phyloP scores from a whole-genome alignment of 768 basidiomycete species.

The Amanita muscaria region DNA sequence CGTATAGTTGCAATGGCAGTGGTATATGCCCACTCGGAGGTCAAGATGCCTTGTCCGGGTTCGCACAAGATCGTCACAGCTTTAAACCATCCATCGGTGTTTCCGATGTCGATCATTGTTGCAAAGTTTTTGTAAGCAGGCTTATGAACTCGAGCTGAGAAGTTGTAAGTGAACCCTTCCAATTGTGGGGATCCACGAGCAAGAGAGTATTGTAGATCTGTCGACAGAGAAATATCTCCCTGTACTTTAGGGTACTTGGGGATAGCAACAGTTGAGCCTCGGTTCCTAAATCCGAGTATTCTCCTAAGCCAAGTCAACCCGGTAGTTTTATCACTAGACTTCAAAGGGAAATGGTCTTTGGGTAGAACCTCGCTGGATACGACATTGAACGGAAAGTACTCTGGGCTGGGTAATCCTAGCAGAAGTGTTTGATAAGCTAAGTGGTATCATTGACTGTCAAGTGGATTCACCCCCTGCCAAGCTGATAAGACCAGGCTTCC shows the following conservation, averaged over 20 bases:
- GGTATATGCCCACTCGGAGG: constrained; percentile 73
- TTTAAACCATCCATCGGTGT: constrained; percentile 65
- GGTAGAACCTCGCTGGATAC: constrained; percentile 45
- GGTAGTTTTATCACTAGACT: constrained; percentile 16
- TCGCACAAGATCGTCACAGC: constrained; percentile 54
- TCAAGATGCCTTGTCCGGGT: constrained; percentile 49
- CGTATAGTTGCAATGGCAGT: constrained; percentile 30
- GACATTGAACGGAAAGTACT: constrained; percentile 61
- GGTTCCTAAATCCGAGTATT: constrained; percentile 33
- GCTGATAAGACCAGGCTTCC: constrained; percentile 41
- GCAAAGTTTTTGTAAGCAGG: constrained; percentile 56
- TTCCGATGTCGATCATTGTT: constrained; percentile 52
- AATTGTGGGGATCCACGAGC: constrained; percentile 50
- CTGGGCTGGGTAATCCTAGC: constrained; percentile 55
- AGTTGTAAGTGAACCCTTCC: constrained; percentile 46
- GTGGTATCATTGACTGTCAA: constrained; percentile 9
- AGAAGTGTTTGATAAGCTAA: background rate
- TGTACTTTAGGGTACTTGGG: constrained; percentile 48
- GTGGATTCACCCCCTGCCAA: constrained; percentile 55
- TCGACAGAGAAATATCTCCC: constrained; percentile 48
- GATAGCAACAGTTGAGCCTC: constrained; percentile 41
- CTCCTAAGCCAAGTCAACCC: constrained; percentile 53
- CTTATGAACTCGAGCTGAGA: constrained; percentile 42
- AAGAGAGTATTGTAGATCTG: constrained; percentile 59
- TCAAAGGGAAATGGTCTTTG: constrained; percentile 9